Percentiles rank a stretch among this genome's conserved stretches.
Evolutionary conservation across 2,329 filamentous ascomycete genomes (phyloP).

Genomic region (Epichloe glyceriae): DNA sequence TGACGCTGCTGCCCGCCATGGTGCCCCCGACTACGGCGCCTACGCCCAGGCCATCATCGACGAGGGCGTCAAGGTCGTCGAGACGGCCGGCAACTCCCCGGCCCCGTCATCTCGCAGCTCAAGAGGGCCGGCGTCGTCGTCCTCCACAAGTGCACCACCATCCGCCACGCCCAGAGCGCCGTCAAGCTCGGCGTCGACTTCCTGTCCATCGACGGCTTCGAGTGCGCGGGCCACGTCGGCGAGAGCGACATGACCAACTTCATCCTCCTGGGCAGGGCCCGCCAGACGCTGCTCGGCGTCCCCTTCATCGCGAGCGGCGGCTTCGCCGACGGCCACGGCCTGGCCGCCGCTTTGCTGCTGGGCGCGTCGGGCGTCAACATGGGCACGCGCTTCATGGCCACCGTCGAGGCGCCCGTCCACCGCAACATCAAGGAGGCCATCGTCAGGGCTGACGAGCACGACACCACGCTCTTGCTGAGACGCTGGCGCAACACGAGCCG

Average conservation of each 20-base stretch:
- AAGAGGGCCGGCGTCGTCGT: slow-evolving; percentile 70
- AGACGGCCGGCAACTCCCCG: slow-evolving; percentile 86
- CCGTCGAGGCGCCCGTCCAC: slow-evolving; percentile 85
- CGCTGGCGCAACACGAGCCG: slow-evolving; percentile 89
- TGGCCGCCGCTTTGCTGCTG: slow-evolving; percentile 79
- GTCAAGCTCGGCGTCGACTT: slow-evolving; percentile 95
- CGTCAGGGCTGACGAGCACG: slow-evolving; percentile 74
- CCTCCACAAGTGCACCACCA: slow-evolving; percentile 95
- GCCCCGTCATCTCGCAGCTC: slow-evolving; percentile 77
- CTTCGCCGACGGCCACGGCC: slow-evolving; percentile 85
- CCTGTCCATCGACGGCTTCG: slow-evolving; percentile 91
- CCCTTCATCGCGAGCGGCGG: slow-evolving; percentile 95
- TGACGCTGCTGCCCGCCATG: slow-evolving; percentile 82
- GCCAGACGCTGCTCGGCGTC: slow-evolving; percentile 70
- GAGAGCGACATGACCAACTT: slow-evolving; percentile 84
- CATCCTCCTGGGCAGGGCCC: slow-evolving; percentile 71
- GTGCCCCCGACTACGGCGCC: slow-evolving; percentile 84
- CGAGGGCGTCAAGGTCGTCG: slow-evolving; percentile 81
- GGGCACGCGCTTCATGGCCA: slow-evolving; percentile 97
- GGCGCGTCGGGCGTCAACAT: slow-evolving; percentile 96
- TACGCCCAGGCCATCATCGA: slow-evolving; percentile 91
- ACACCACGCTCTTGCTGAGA: slow-evolving; percentile 77
- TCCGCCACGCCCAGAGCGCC: slow-evolving; percentile 81
- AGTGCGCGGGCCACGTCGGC: slow-evolving; percentile 84
- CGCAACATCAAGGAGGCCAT: slow-evolving; percentile 88